Conservation (phyloP, 495 filamentous ascomycete genomes). For the Xylaria acuta region DNA sequence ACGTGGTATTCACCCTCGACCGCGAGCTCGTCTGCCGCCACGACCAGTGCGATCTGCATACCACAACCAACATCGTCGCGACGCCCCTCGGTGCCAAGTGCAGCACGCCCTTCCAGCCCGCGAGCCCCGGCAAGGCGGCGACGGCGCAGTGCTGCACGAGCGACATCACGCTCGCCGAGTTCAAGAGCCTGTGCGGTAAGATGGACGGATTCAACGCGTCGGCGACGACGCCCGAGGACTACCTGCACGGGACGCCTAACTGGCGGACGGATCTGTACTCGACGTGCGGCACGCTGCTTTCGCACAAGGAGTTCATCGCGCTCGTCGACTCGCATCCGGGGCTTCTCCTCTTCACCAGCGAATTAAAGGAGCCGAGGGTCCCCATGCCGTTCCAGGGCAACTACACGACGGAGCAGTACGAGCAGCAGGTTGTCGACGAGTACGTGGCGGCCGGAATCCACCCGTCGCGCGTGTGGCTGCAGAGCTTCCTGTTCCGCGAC, state of each 20-base stretch:
- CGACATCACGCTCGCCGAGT: constrained; percentile 66
- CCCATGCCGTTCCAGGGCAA: constrained; percentile 65
- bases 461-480: constrained; percentile 62
- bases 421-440: constrained; percentile 64
- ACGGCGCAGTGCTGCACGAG: constrained; percentile 66
- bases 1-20: constrained; percentile 67
- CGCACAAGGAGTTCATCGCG: constrained; percentile 59
- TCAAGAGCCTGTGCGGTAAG: constrained; percentile 65
- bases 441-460: constrained; percentile 59
- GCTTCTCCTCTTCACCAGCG: constrained; percentile 64
- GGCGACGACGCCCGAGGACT: constrained; percentile 59
- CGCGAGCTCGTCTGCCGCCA: constrained; percentile 67
- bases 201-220: constrained; percentile 64
- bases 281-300: constrained; percentile 60
- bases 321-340: constrained; percentile 56
- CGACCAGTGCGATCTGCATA: constrained; percentile 67
- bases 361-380: constrained; percentile 65
- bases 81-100: constrained; percentile 66
- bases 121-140: constrained; percentile 45
- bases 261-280: constrained; percentile 67
- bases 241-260: constrained; percentile 57
- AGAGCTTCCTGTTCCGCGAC: constrained; percentile 66
- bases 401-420: constrained; percentile 64
- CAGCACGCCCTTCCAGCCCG: constrained; percentile 63
- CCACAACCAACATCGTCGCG: constrained; percentile 66